Percentiles rank a stretch among this genome's conserved stretches.
Evolutionary conservation across 106 monocot species (phyloP).

Genomic region (Chionographis japonica): DNA sequence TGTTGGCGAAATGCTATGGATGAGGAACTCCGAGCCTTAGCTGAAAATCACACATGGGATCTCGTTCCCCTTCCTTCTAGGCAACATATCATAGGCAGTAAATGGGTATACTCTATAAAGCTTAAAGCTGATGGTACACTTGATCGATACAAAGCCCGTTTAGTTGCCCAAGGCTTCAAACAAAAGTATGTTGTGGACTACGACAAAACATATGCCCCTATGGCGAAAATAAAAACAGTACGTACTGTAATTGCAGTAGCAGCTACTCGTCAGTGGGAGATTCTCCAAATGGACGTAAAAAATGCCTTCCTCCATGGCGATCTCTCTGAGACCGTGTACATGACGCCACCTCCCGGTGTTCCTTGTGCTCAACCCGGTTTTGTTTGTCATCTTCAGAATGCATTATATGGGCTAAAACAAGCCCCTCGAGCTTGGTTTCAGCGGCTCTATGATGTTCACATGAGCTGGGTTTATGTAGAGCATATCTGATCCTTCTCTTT

Average conservation of each 20-base stretch:
- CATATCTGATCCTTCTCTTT: neutral
- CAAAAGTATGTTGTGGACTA: neutral
- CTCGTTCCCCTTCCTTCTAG: too few species aligned
- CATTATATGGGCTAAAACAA: neutral
- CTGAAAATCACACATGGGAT: too few species aligned
- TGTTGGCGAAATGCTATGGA: too few species aligned
- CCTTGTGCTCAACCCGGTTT: neutral
- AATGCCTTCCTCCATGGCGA: neutral
- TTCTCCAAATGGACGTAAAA: neutral
- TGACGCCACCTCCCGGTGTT: neutral
- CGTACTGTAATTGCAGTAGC: too few species aligned
- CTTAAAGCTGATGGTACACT: neutral
- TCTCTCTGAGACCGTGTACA: too few species aligned
- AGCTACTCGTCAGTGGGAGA: neutral
- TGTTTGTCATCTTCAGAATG: neutral
- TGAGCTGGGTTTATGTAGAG: neutral
- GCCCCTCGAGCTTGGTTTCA: neutral
- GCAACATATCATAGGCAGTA: too few species aligned
- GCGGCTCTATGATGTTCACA: neutral
- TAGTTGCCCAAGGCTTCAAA: neutral
- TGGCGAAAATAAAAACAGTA: too few species aligned
- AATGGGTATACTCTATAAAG: too few species aligned
- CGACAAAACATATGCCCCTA: too few species aligned
- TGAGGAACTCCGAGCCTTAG: too few species aligned
- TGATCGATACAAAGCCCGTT: neutral